Evolutionary conservation across 495 filamentous ascomycete genomes (phyloP).

Genomic region (Extremus antarcticus): DNA sequence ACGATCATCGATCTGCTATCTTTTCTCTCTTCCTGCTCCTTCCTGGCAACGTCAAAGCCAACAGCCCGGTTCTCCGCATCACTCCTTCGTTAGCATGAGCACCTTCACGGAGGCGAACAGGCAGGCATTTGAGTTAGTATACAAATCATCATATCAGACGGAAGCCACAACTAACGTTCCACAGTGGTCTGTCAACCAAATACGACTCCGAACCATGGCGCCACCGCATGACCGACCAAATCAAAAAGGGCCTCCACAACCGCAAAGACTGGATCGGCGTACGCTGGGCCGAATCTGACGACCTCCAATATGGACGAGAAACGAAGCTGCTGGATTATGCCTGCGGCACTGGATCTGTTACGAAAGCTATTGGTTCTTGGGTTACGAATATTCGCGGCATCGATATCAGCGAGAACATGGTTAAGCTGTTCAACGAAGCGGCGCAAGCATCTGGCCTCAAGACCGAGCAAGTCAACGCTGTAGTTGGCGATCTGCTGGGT

Average conservation of each 20-base stretch:
- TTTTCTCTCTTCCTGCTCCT: neutral
- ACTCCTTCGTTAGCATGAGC: conserved; percentile 2
- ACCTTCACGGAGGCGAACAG: conserved; percentile 42
- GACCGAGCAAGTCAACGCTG: conserved; percentile 9
- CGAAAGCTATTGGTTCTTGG: conserved; percentile 48
- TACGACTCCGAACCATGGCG: conserved; percentile 39
- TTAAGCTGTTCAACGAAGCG: conserved; percentile 43
- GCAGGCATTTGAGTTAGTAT: conserved; percentile 42
- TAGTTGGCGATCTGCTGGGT: conserved; percentile 10
- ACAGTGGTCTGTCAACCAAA: conserved; percentile 35
- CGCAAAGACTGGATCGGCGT: conserved; percentile 53
- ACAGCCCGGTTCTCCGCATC: neutral
- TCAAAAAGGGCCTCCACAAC: conserved; percentile 37
- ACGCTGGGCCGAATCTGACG: conserved; percentile 39
- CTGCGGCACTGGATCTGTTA: conserved; percentile 58
- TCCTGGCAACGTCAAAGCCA: neutral
- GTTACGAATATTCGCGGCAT: conserved; percentile 51
- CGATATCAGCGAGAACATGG: conserved; percentile 59
- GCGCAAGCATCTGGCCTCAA: conserved; percentile 21
- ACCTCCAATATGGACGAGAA: conserved; percentile 24
- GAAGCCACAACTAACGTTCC: neutral
- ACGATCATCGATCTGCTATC: too few relatives aligned
- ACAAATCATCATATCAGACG: neutral
- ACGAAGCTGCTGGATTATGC: conserved; percentile 64
- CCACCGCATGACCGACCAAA: conserved; percentile 25